Base-by-base conservation (phyloP, 345 rosid species). In the Eutrema heterophyllum region DNA sequence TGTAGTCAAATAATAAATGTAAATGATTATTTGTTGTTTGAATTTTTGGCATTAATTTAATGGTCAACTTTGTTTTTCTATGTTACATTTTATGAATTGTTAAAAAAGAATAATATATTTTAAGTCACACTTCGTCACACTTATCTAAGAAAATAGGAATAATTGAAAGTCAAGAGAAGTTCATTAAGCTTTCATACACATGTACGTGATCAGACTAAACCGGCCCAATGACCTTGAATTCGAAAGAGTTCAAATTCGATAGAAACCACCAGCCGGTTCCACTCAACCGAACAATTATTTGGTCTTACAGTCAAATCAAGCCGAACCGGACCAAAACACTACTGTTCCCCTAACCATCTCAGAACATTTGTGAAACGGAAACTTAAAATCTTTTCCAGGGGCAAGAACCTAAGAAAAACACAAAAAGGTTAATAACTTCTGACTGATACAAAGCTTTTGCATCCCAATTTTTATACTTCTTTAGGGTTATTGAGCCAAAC, bases 241-340 rank as follows among this genome's bases (percentile, higher is more conserved):
- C 21, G 30, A 14, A 71, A 29, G 15, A 39, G 9, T 24, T 70
- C 74, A 38, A 40, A 71, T 71, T 52, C 65, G 57, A 48, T 26
- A 53, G 13, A 10, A 72, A 46, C 51, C 58, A 66, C 26, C 9
- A 56, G 56, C 33, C 58, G 11, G 40, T 35, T 27, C 65, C 24
- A 21, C 24, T 21, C 24, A 21, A 21, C 24, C 24, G 24, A 21
- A 21, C 7, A 41, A 48, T 39, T 9, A 26, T 21, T 48, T 38
- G 53, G 51, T 66, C 40, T 21, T 46, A 6, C 14, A 44, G 6
- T 39, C 67, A 39, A 65, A 74, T 50, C 53, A 73, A 38, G 30
- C 43, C 33, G 6, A 39, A 66, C 67, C 27, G 8, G 33, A 57
- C 68, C 54, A 35, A 48, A 13, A 27, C 24, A 64, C 15, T 33